Evolutionary conservation across 306 rosid species (phyloP).

Genomic region (Albizia julibrissin): DNA sequence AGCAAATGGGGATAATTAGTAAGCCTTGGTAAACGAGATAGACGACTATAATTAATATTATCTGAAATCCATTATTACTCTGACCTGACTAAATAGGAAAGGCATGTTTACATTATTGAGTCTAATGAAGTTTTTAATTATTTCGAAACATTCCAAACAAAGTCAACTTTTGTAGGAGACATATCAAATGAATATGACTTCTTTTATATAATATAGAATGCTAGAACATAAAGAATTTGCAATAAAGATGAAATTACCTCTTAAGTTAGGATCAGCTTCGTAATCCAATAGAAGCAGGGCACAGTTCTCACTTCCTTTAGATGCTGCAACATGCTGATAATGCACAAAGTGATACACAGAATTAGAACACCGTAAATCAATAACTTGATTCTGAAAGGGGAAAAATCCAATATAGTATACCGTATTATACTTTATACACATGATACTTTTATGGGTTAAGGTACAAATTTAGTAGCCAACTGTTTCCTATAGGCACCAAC

Average conservation of each 20-base stretch:
- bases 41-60: not conserved
- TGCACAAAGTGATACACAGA: constrained; percentile 10
- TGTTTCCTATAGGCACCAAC: too few relatives aligned
- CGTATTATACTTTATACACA: too few relatives aligned
- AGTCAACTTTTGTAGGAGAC: not conserved
- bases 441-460: too few relatives aligned
- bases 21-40: not conserved
- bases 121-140: not conserved
- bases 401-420: too few relatives aligned
- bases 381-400: not conserved
- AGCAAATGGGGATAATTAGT: not conserved
- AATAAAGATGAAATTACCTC: constrained; percentile 51
- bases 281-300: constrained; percentile 73
- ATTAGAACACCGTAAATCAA: not conserved
- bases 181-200: not conserved
- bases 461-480: too few relatives aligned
- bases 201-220: not conserved
- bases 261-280: constrained; percentile 73
- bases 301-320: constrained; percentile 75
- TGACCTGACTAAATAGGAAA: not conserved
- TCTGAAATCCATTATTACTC: not conserved
- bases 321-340: constrained; percentile 79
- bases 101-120: not conserved
- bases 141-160: not conserved
- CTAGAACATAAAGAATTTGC: not conserved